A percentile compares a stretch with the other conserved stretches of the same genome.
Conservation (phyloP, 192 early-diverging fungal genomes). For the Entomortierella parvispora region DNA sequence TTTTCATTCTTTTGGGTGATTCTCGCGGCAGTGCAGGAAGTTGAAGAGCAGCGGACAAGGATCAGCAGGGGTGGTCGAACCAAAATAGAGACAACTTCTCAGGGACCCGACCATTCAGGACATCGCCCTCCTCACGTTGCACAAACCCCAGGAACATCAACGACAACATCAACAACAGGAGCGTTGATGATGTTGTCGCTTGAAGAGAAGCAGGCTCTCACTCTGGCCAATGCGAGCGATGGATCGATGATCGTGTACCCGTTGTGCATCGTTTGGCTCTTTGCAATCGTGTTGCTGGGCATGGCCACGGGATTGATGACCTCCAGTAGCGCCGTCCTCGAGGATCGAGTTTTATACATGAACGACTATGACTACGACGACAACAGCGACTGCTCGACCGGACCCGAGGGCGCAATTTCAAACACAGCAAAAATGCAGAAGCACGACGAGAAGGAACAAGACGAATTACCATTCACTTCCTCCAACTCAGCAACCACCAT, state of each 20-base stretch:
- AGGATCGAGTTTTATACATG: not conserved
- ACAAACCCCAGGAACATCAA: not conserved
- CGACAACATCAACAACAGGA: not conserved
- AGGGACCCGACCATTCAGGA: no score
- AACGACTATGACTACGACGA: not conserved
- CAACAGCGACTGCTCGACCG: no score
- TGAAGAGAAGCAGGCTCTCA: conserved; percentile 4
- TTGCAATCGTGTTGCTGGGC: conserved; percentile 15
- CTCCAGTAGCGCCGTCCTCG: conserved; percentile 9
- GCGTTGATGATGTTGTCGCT: no score
- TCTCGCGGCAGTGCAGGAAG: conserved; percentile 20
- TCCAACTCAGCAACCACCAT: no score
- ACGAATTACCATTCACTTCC: not conserved
- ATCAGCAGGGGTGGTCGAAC: no score
- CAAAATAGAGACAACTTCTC: no score
- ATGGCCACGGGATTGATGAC: conserved; percentile 32
- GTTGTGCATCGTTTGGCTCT: conserved; percentile 25
- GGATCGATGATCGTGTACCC: not conserved
- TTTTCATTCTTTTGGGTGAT: conserved; percentile 29
- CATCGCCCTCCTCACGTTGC: not conserved
- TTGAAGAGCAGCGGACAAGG: conserved; percentile 15
- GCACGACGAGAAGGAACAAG: not conserved
- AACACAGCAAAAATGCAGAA: no score
- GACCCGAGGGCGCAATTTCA: no score
- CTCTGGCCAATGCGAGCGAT: no score